Percentiles rank a stretch among this genome's conserved stretches.
These are phyloP conservation scores for Eurotiales sp. DNA, from an alignment of 2,329 filamentous ascomycete genomes.

Conservation along the genomic window DNA sequence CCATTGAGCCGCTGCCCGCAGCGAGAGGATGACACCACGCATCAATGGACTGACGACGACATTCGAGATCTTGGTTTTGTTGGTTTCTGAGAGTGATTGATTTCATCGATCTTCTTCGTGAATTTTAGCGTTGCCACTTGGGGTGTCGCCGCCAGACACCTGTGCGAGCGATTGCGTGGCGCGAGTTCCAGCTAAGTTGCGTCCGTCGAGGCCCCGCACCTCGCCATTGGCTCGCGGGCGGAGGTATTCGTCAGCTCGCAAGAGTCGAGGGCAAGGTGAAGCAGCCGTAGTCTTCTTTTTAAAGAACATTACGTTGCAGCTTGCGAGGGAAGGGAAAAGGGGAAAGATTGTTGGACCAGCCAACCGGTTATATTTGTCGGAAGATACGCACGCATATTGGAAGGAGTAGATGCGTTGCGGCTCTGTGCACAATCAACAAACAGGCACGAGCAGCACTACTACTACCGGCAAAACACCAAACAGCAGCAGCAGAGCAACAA, in stretches of 20 bases:
- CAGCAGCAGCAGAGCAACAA: too few relatives aligned
- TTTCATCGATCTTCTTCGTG: too few relatives aligned
- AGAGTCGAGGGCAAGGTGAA: neutral
- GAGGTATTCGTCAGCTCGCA: slow-evolving; percentile 10
- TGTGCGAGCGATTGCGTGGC: slow-evolving; percentile 11
- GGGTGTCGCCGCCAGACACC: neutral
- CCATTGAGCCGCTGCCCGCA: neutral
- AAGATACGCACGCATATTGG: too few relatives aligned
- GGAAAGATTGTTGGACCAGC: neutral
- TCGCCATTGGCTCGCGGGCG: slow-evolving; percentile 2
- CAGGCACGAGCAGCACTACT: neutral
- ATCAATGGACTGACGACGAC: neutral
- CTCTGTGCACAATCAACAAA: slow-evolving; percentile 1
- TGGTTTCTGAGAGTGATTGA: neutral
- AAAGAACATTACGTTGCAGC: slow-evolving; percentile 4
- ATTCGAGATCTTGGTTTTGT: neutral
- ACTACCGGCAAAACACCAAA: too few relatives aligned
- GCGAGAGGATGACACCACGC: neutral
- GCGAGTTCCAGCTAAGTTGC: slow-evolving; percentile 7
- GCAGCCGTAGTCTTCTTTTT: neutral
- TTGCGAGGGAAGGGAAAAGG: neutral
- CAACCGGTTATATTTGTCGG: neutral
- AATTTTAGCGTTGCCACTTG: slow-evolving; percentile 6
- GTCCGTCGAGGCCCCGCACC: slow-evolving; percentile 5
- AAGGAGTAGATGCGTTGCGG: slow-evolving; percentile 3